Evolutionary conservation across 1,284 basidiomycete genomes (phyloP).

Genomic region (Cryptococcus depauperatus): DNA sequence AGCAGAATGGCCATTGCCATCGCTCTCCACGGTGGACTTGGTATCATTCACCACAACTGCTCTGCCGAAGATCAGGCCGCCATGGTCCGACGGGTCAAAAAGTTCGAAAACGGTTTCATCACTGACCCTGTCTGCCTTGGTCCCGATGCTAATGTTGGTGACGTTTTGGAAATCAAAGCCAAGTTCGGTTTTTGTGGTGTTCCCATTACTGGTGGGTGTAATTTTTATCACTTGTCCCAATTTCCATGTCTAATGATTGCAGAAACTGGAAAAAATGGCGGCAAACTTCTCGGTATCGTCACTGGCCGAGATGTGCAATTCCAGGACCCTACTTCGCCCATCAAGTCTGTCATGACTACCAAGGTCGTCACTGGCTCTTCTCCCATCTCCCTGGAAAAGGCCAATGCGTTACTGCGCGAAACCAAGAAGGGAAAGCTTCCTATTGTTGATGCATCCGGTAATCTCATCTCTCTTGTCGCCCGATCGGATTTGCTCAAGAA

Average conservation of each 20-base stretch:
- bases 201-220: constrained; percentile 71
- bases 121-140: constrained; percentile 83
- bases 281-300: constrained; percentile 92
- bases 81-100: constrained; percentile 96
- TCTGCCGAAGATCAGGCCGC: constrained; percentile 77
- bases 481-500: constrained; percentile 97
- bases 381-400: constrained; percentile 82
- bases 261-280: constrained; percentile 82
- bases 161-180: constrained; percentile 89
- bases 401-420: constrained; percentile 89
- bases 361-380: constrained; percentile 70
- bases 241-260: neutral
- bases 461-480: constrained; percentile 78
- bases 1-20: constrained; percentile 82
- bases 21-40: constrained; percentile 91
- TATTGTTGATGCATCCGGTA: constrained; percentile 67
- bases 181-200: constrained; percentile 93
- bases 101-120: constrained; percentile 98
- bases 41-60: constrained; percentile 99
- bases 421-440: constrained; percentile 98
- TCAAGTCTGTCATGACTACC: constrained; percentile 86
- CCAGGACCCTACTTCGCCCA: constrained; percentile 58
- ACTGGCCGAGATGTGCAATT: constrained; percentile 97
- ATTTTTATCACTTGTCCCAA: neutral
- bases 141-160: constrained; percentile 69